A percentile compares a stretch with the other conserved stretches of the same genome.
phyloP scores from a whole-genome alignment of 208 protist species.

The Trypanosoma avium region DNA sequence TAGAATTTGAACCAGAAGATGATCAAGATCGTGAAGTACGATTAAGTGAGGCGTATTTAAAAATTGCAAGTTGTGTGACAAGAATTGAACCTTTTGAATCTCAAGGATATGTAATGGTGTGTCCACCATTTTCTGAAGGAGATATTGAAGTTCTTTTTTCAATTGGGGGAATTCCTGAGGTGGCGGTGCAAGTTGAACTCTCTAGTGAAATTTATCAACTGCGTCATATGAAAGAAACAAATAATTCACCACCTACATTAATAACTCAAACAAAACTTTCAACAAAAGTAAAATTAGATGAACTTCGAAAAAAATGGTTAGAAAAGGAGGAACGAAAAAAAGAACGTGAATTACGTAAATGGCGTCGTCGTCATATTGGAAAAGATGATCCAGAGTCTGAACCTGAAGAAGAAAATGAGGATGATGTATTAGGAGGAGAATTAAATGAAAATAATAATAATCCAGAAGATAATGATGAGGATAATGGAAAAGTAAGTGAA shows the following conservation, averaged over 20 bases:
- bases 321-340: constrained; percentile 28
- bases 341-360: constrained; percentile 64
- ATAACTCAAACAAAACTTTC: background rate
- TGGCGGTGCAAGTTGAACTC: constrained; percentile 61
- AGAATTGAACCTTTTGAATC: constrained; percentile 87
- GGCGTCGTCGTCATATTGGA: constrained; percentile 90
- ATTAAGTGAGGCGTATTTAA: constrained; percentile 79
- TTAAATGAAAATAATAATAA: constrained; percentile 2
- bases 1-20: constrained; percentile 88
- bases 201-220: constrained; percentile 46
- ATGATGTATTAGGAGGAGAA: background rate
- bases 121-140: constrained; percentile 66
- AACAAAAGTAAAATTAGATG: constrained; percentile 13
- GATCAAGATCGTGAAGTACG: constrained; percentile 76
- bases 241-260: background rate
- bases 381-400: constrained; percentile 58
- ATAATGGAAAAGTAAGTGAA: background rate
- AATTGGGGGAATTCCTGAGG: constrained; percentile 71
- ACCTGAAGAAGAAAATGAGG: constrained; percentile 12
- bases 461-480: constrained; percentile 11
- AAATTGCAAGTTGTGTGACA: constrained; percentile 77
- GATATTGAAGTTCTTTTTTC: constrained; percentile 78
- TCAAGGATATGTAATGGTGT: constrained; percentile 87
- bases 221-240: constrained; percentile 18
- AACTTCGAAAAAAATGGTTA: constrained; percentile 7